A percentile compares a stretch with the other conserved stretches of the same genome.
These are phyloP conservation scores for Zygoascus ofunaensis DNA, from an alignment of 805 yeast genomes.

Conservation along the genomic window DNA sequence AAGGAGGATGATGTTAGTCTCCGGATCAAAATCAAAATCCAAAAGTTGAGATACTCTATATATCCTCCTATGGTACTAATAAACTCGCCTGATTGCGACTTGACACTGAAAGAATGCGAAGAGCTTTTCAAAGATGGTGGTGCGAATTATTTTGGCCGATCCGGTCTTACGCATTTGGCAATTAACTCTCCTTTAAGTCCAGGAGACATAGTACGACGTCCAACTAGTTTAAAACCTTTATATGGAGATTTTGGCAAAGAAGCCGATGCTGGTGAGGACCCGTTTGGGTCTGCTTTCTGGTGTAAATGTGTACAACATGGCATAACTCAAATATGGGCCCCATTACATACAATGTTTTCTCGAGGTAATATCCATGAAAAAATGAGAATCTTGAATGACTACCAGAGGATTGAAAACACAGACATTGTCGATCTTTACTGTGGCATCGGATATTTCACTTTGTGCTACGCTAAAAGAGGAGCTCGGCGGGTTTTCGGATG, in stretches of 20 bases:
- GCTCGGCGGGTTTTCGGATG: slow-evolving; percentile 57
- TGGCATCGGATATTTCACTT: slow-evolving; percentile 79
- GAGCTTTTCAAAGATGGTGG: neutral
- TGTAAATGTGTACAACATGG: slow-evolving; percentile 64
- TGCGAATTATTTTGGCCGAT: slow-evolving; percentile 9
- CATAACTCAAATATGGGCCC: slow-evolving; percentile 75
- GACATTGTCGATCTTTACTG: slow-evolving; percentile 63
- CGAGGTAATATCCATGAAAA: slow-evolving; percentile 82
- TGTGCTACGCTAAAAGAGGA: slow-evolving; percentile 50
- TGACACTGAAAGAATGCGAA: neutral
- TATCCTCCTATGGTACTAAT: slow-evolving; percentile 60
- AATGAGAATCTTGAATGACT: slow-evolving; percentile 42
- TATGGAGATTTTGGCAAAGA: slow-evolving; percentile 55
- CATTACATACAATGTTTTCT: slow-evolving; percentile 76
- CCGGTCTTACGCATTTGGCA: slow-evolving; percentile 50
- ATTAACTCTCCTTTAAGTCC: slow-evolving; percentile 54
- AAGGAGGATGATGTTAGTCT: no score
- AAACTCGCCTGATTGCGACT: slow-evolving; percentile 26
- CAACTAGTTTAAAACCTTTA: slow-evolving; percentile 49
- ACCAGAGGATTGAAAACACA: slow-evolving; percentile 27
- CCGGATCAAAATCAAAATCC: no score
- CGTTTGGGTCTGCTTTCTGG: slow-evolving; percentile 54
- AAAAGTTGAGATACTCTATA: slow-evolving; percentile 40
- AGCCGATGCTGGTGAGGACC: slow-evolving; percentile 25
- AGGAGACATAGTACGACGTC: slow-evolving; percentile 54